A percentile compares a stretch with the other conserved stretches of the same genome.
phyloP scores from a whole-genome alignment of 495 filamentous ascomycete genomes.

The Penicillium chermesinum region DNA sequence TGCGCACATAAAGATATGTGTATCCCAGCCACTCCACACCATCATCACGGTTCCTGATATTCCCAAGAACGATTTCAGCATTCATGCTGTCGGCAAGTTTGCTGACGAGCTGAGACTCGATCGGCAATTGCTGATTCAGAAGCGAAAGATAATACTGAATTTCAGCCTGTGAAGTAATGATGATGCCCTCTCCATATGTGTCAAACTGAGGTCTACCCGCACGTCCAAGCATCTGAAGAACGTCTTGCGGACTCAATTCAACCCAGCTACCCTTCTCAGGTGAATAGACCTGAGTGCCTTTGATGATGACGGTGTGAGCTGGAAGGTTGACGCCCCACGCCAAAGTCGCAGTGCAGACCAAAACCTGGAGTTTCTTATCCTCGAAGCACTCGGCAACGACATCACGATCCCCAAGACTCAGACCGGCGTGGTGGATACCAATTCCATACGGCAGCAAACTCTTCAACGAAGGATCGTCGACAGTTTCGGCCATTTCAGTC shows the following conservation, averaged over 20 bases:
- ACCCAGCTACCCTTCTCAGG: slow-evolving; percentile 99
- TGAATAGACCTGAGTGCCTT: slow-evolving; percentile 96
- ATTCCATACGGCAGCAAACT: slow-evolving; percentile 95
- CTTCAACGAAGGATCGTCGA: slow-evolving; percentile 83
- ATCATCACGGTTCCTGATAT: slow-evolving; percentile 87
- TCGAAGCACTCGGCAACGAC: slow-evolving; percentile 93
- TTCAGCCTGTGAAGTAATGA: slow-evolving; percentile 91
- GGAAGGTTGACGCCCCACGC: slow-evolving; percentile 99
- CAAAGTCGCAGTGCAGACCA: slow-evolving; percentile 94
- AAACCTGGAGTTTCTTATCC: slow-evolving; percentile 84
- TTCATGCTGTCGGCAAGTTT: slow-evolving; percentile 96
- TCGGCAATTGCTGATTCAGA: slow-evolving; percentile 94
- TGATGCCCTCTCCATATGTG: slow-evolving; percentile 96
- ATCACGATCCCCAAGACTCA: slow-evolving; percentile 87
- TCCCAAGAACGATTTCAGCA: slow-evolving; percentile 92
- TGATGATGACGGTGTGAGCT: slow-evolving; percentile 94
- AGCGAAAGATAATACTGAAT: slow-evolving; percentile 96
- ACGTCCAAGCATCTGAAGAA: slow-evolving; percentile 97
- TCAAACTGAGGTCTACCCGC: slow-evolving; percentile 96
- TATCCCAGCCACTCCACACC: slow-evolving; percentile 98
- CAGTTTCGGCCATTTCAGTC: slow-evolving; percentile 74
- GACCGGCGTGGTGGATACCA: slow-evolving; percentile 96
- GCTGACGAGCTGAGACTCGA: slow-evolving; percentile 92
- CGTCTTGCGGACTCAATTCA: slow-evolving; percentile 94
- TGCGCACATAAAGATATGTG: slow-evolving; percentile 95